Conservation (phyloP, 2,329 filamentous ascomycete species). For the Botrytis cinerea region DNA sequence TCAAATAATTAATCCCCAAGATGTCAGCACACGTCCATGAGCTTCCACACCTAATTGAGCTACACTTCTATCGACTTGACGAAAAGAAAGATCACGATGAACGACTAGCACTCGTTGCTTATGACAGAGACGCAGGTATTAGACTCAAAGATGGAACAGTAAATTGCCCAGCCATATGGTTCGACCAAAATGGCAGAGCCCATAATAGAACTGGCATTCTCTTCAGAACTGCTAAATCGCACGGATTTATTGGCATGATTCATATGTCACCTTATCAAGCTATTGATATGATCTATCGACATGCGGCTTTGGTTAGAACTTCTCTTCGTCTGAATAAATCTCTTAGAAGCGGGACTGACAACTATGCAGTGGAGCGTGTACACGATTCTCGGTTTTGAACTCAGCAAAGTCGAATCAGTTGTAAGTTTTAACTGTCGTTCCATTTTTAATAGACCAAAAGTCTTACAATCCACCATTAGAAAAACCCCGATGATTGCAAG, state of each 20-base stretch:
- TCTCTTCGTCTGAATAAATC: background rate
- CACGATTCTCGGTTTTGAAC: conserved; percentile 2
- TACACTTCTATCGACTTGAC: background rate
- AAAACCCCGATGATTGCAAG: background rate
- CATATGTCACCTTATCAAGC: background rate
- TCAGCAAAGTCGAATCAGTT: background rate
- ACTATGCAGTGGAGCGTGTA: background rate
- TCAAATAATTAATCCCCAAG: background rate
- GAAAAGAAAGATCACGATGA: background rate
- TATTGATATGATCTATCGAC: conserved; percentile 11
- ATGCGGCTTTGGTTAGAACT: background rate
- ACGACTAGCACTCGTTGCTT: conserved; percentile 2
- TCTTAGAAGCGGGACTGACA: background rate
- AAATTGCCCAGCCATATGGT: conserved; percentile 6
- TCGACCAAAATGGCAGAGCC: conserved; percentile 3
- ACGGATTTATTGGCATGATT: background rate
- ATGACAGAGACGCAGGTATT: background rate
- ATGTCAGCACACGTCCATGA: background rate
- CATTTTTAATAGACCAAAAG: background rate
- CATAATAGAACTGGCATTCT: background rate
- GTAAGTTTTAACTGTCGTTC: background rate
- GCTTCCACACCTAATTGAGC: background rate
- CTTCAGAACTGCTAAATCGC: background rate
- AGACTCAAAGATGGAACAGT: background rate
- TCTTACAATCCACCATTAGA: background rate